Evolutionary conservation across 2,329 filamentous ascomycete species (phyloP).

Genomic region (Cordyceps sp.): DNA sequence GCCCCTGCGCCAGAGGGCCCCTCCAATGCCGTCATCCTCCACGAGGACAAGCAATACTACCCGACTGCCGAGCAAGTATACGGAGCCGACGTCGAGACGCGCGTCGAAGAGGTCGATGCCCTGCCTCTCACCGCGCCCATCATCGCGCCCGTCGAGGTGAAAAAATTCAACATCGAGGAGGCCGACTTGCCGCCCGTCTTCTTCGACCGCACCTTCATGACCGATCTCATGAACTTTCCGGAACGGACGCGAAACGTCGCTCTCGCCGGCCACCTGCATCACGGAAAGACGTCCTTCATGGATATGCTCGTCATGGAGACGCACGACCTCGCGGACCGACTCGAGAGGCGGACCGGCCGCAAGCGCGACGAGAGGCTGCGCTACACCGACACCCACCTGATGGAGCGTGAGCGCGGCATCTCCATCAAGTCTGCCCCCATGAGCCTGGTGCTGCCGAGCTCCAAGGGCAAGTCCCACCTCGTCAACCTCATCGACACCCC

Average conservation of each 20-base stretch:
- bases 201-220: constrained; percentile 84
- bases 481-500: constrained; percentile 93
- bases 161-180: constrained; percentile 93
- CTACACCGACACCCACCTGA: constrained; percentile 82
- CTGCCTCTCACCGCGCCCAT: constrained; percentile 87
- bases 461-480: constrained; percentile 85
- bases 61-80: constrained; percentile 96
- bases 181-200: constrained; percentile 75
- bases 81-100: constrained; percentile 80
- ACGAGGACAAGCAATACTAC: constrained; percentile 99
- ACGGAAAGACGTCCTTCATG: constrained; percentile 96
- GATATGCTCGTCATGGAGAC: constrained; percentile 96
- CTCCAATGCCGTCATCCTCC: constrained; percentile 91
- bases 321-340: constrained; percentile 64
- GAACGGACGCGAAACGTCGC: constrained; percentile 89
- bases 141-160: constrained; percentile 79
- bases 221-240: constrained; percentile 89
- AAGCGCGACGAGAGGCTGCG: constrained; percentile 77
- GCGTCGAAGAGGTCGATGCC: constrained; percentile 94
- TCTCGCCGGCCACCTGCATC: constrained; percentile 81
- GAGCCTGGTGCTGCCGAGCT: constrained; percentile 77
- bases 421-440: constrained; percentile 91
- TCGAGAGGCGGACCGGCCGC: constrained; percentile 68
- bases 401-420: constrained; percentile 78
- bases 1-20: constrained; percentile 46